Conservation (phyloP, 306 rosid genomes). For the Myrica gale region DNA sequence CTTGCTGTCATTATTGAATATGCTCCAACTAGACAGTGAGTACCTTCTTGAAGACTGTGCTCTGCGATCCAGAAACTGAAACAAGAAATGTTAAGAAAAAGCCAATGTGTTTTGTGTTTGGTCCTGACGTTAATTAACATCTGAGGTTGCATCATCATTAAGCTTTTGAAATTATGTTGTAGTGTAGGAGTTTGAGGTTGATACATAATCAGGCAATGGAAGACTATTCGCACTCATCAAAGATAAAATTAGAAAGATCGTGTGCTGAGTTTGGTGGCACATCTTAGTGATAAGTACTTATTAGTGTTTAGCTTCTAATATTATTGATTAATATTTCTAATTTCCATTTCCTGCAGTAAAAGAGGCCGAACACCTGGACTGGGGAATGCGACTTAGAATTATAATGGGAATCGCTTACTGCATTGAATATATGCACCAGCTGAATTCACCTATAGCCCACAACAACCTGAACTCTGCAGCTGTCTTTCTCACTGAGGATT, state of each 20-base stretch:
- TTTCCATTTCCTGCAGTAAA: conserved; percentile 53
- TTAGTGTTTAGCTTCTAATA: background rate
- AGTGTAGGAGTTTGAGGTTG: background rate
- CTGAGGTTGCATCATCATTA: background rate
- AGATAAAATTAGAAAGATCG: background rate
- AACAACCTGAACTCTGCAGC: conserved; percentile 61
- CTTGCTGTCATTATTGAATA: conserved; percentile 1
- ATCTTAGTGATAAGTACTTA: background rate
- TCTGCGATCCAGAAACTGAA: too few species aligned
- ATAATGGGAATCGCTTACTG: conserved; percentile 85
- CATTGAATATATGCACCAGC: conserved; percentile 77
- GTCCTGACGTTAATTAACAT: background rate
- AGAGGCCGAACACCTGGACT: conserved; percentile 96
- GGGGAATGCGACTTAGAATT: conserved; percentile 76
- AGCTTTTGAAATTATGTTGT: background rate
- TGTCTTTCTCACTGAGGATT: conserved; percentile 71
- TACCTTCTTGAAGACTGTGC: too few species aligned
- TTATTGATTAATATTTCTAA: conserved; percentile 18
- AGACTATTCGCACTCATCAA: background rate
- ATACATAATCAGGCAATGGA: background rate
- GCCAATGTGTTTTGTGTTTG: background rate
- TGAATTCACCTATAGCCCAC: conserved; percentile 59
- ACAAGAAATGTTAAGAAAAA: background rate
- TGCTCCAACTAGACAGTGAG: too few species aligned
- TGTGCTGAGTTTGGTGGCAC: background rate